A percentile compares a stretch with the other conserved stretches of the same genome.
phyloP scores from a whole-genome alignment of 805 yeast species.

The Wickerhamomyces canadensis region DNA sequence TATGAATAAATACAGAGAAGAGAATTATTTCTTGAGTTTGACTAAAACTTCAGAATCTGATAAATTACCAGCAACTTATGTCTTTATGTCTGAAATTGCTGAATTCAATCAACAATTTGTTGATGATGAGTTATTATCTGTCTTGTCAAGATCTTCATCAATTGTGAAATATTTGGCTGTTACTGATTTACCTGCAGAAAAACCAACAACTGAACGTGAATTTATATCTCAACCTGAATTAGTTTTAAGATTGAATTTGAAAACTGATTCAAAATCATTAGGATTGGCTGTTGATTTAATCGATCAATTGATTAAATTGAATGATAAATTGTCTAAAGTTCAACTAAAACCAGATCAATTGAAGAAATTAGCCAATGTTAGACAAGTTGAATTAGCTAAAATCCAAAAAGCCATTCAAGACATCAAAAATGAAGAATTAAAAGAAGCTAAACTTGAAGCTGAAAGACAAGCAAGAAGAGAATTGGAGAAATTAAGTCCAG shows the following conservation, averaged over 20 bases:
- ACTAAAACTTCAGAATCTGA: slow-evolving; percentile 75
- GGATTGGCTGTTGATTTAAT: slow-evolving; percentile 45
- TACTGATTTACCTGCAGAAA: slow-evolving; percentile 77
- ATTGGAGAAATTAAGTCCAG: slow-evolving; percentile 54
- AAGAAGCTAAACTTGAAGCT: slow-evolving; percentile 65
- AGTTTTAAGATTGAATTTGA: slow-evolving; percentile 47
- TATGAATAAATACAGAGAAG: slow-evolving; percentile 72
- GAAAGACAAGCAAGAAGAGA: slow-evolving; percentile 60
- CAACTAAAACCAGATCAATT: slow-evolving; percentile 69
- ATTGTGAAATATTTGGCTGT: slow-evolving; percentile 65
- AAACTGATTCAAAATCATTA: slow-evolving; percentile 44
- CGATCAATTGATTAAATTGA: slow-evolving; percentile 49
- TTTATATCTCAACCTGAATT: slow-evolving; percentile 46
- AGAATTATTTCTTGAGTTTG: slow-evolving; percentile 76
- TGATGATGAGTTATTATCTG: slow-evolving; percentile 40
- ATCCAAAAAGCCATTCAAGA: slow-evolving; percentile 65
- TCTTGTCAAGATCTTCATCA: slow-evolving; percentile 36
- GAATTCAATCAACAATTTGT: slow-evolving; percentile 70
- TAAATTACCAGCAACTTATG: slow-evolving; percentile 67
- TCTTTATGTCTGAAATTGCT: slow-evolving; percentile 82
- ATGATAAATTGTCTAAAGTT: slow-evolving; percentile 46
- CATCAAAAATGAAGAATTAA: slow-evolving; percentile 58
- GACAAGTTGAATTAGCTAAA: slow-evolving; percentile 69
- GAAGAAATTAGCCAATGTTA: slow-evolving; percentile 70
- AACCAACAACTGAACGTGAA: slow-evolving; percentile 57